phyloP scores from a whole-genome alignment of 208 protist genomes.

The Crithidia expoeki region DNA sequence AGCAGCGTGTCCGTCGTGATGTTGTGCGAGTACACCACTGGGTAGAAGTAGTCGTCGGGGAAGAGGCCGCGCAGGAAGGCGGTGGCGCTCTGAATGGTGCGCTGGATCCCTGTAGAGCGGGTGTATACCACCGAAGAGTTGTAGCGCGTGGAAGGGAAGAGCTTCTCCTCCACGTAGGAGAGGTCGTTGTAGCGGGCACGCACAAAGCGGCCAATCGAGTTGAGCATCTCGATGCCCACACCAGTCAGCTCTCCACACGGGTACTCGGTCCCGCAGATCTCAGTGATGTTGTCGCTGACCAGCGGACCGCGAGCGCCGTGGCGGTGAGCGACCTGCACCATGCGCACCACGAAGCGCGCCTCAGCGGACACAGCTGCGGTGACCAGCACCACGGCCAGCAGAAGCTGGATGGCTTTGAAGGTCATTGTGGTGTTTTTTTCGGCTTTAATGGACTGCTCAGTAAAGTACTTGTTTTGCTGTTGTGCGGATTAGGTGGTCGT shows the following conservation, averaged over 20 bases:
- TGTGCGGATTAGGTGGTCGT: too few species aligned
- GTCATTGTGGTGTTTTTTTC: neutral
- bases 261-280: constrained; percentile 42
- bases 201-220: constrained; percentile 38
- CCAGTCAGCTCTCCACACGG: constrained; percentile 52
- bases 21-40: constrained; percentile 48
- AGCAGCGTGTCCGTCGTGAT: constrained; percentile 49
- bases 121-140: constrained; percentile 61
- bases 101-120: constrained; percentile 53
- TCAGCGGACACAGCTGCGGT: constrained; percentile 19
- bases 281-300: constrained; percentile 28
- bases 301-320: constrained; percentile 44
- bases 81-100: constrained; percentile 63
- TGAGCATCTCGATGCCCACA: constrained; percentile 42
- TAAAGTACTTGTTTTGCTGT: too few species aligned
- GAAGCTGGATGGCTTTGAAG: neutral
- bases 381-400: constrained; percentile 16
- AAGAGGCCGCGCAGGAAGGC: constrained; percentile 60
- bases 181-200: constrained; percentile 51
- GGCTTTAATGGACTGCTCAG: too few species aligned
- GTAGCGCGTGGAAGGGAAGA: constrained; percentile 43
- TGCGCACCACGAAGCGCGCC: constrained; percentile 30
- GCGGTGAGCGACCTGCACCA: constrained; percentile 58
- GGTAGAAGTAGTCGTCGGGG: constrained; percentile 46
- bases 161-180: constrained; percentile 36